A percentile compares a stretch with the other conserved stretches of the same genome.
phyloP scores from a whole-genome alignment of 257 asterid species.

The Linaria vulgaris region DNA sequence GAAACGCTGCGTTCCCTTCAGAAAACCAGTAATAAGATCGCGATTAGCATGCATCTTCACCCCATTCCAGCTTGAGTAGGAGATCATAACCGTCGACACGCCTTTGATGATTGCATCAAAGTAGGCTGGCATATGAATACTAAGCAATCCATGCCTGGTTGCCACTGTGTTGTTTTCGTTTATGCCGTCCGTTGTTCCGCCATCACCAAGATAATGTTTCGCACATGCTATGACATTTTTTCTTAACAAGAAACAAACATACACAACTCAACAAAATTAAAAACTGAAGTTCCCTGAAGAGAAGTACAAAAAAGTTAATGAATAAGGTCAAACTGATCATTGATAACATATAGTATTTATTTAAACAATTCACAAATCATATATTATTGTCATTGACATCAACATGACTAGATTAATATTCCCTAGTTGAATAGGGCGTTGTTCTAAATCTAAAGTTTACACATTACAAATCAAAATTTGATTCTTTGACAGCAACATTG shows the following conservation, averaged over 20 bases:
- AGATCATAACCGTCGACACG: slow-evolving; percentile 43
- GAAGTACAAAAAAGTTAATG: no score
- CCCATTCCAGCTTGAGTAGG: slow-evolving; percentile 50
- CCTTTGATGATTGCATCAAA: slow-evolving; percentile 44
- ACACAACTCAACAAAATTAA: neutral
- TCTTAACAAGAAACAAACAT: slow-evolving; percentile 23
- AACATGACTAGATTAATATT: no score
- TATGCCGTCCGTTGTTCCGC: slow-evolving; percentile 50
- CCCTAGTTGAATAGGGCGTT: no score
- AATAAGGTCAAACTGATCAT: no score
- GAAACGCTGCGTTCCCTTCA: slow-evolving; percentile 38
- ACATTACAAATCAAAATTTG: no score
- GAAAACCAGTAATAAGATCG: slow-evolving; percentile 36
- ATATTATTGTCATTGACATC: no score
- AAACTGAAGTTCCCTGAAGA: neutral
- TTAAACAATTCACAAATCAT: no score
- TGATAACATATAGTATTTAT: no score
- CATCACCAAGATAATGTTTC: slow-evolving; percentile 54
- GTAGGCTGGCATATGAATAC: slow-evolving; percentile 45
- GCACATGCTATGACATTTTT: slow-evolving; percentile 45
- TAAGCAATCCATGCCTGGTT: slow-evolving; percentile 34
- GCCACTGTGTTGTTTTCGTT: slow-evolving; percentile 36
- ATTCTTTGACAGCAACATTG: no score
- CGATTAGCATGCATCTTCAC: slow-evolving; percentile 47
- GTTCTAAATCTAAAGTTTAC: no score